Evolutionary conservation across 371 early-diverging fungal genomes (phyloP), one percentile per base, ranked within the genome.

Genomic region (Actinomortierella wolfii): DNA sequence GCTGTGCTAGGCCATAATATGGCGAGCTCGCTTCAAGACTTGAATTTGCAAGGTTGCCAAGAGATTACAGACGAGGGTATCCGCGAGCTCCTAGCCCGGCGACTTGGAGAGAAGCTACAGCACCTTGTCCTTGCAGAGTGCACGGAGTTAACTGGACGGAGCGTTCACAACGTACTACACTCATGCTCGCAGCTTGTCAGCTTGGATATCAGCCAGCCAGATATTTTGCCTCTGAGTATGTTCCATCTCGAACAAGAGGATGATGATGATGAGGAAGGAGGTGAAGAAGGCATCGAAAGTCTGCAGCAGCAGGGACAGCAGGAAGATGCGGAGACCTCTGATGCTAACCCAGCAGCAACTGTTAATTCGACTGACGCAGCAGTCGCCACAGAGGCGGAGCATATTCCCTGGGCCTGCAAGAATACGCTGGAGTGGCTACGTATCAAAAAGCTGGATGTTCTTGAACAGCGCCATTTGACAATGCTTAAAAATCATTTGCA

Each of bases 41-140:
- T 73, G 47, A 54, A 54, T 24, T 17, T 73, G 54, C 59, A 73
- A 20, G 59, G 63, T 18, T 73, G 67, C 47, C 54, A 23, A 18
- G 67, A 73, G 17, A 67, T 73, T 40, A 73, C 74, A 4, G 74
- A 73, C 25, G 67, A 67, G 28, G 74, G 74, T 4, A 49, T 73
- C 8, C 56, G 57, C 18, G 74, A 73, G 34, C 56, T 63, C 56
- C 51, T 73, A 17, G 53, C 63, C 6, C 50, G 61, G 51, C 59
- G 28, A 20, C 63, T 59, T 7, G 6, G 13, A 7, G 21, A 41
- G 3, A 1, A 24, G 8, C 23, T 26, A 18, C 29, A 50, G 17
- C 51, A 51, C 24, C 51, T 21, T 6, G 45, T 8, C 17, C 4
- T 73, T 13, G 47, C 60, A 0, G 52, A 59, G 20, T 73, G 74